These are phyloP conservation scores for Acacia concinna DNA, from an alignment of 331 rosid genomes.

Conservation along the genomic window DNA sequence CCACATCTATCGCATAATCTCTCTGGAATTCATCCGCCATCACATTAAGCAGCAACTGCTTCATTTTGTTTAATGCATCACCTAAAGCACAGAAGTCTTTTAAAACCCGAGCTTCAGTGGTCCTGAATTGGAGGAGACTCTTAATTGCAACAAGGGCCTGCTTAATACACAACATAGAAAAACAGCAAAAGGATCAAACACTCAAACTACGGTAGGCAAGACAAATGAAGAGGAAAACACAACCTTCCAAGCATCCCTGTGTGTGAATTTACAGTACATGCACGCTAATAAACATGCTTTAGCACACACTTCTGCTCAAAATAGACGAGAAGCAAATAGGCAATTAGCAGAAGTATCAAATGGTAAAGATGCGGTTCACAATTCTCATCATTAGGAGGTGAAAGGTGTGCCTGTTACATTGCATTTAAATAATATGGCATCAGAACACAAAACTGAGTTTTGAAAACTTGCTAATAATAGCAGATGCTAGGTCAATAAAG, in stretches of 20 bases:
- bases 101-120: constrained; percentile 59
- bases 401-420: constrained; percentile 1
- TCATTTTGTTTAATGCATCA: constrained; percentile 71
- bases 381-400: constrained; percentile 16
- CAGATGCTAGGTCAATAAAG: constrained; percentile 15
- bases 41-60: constrained; percentile 51
- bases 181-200: neutral
- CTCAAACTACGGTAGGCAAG: neutral
- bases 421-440: constrained; percentile 1
- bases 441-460: constrained; percentile 7
- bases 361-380: neutral
- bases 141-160: constrained; percentile 76
- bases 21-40: constrained; percentile 54
- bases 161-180: constrained; percentile 25
- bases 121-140: constrained; percentile 68
- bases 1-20: constrained; percentile 73
- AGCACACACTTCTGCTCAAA: neutral
- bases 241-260: neutral
- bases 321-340: neutral
- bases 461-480: constrained; percentile 4
- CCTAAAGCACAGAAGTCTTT: constrained; percentile 65
- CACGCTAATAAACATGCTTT: neutral
- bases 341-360: neutral
- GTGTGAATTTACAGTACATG: neutral
- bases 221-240: constrained; percentile 2